A percentile compares a stretch with the other conserved stretches of the same genome.
Conservation (phyloP, 2,329 filamentous ascomycete genomes). For the Botrytis tulipae region DNA sequence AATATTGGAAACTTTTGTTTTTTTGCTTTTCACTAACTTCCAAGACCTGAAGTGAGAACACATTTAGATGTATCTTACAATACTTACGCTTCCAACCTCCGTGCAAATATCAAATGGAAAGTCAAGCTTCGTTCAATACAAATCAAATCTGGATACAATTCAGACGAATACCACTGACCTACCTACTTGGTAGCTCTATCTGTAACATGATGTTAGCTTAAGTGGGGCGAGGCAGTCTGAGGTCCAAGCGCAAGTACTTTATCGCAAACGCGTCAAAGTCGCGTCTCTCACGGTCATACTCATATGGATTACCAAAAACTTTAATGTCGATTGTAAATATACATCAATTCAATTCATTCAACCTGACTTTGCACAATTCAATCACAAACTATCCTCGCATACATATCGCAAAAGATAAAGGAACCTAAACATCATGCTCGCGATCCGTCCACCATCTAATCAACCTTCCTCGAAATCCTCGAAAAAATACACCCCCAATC, state of each 20-base stretch:
- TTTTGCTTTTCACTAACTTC: too few relatives aligned
- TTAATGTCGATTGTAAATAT: not conserved
- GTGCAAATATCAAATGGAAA: not conserved
- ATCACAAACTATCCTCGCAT: not conserved
- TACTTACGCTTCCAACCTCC: too few relatives aligned
- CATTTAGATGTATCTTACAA: too few relatives aligned
- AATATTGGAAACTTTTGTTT: too few relatives aligned
- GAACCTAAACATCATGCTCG: slow-evolving; percentile 2
- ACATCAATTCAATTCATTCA: not conserved
- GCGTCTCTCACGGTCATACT: not conserved
- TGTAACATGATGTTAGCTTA: too few relatives aligned
- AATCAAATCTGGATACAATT: not conserved
- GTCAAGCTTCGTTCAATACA: not conserved
- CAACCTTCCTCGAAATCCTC: not conserved
- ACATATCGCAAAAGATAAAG: not conserved
- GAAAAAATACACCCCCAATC: slow-evolving; percentile 5
- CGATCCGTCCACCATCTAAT: slow-evolving; percentile 8
- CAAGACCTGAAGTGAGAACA: too few relatives aligned
- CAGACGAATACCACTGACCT: too few relatives aligned
- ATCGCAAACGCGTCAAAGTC: slow-evolving; percentile 1
- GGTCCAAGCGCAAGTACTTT: not conserved
- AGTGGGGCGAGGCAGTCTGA: too few relatives aligned
- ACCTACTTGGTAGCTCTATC: too few relatives aligned
- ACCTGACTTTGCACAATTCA: not conserved
- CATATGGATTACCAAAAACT: not conserved